A percentile compares a stretch with the other conserved stretches of the same genome.
Conservation (phyloP, 495 filamentous ascomycete species). For the Aspergillus indologenus region DNA sequence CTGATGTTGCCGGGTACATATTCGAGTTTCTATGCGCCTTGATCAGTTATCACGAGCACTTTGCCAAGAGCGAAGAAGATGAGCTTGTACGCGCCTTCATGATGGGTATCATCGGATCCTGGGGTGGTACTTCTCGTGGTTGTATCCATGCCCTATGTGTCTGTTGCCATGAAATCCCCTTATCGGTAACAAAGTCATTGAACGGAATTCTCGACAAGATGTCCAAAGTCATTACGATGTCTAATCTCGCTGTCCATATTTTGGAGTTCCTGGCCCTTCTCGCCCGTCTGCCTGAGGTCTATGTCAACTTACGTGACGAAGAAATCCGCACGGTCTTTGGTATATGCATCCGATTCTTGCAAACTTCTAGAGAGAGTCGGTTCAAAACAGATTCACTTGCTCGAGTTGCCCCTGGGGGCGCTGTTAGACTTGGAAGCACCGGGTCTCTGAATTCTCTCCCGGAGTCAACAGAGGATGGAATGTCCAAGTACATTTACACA, state of each 20-base stretch:
- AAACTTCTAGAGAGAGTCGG: slow-evolving; percentile 62
- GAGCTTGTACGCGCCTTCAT: slow-evolving; percentile 83
- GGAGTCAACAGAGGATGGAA: slow-evolving; percentile 38
- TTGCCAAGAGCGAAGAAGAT: slow-evolving; percentile 81
- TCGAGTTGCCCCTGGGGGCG: slow-evolving; percentile 27
- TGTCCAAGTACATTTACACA: slow-evolving; percentile 81
- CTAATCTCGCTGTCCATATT: slow-evolving; percentile 86
- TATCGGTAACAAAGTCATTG: slow-evolving; percentile 75
- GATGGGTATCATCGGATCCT: slow-evolving; percentile 70
- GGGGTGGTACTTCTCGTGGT: slow-evolving; percentile 80
- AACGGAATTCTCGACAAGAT: slow-evolving; percentile 84
- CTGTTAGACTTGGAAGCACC: slow-evolving; percentile 40
- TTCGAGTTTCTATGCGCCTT: slow-evolving; percentile 81
- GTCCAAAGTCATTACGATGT: slow-evolving; percentile 91
- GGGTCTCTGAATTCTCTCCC: slow-evolving; percentile 29
- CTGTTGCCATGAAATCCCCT: slow-evolving; percentile 88
- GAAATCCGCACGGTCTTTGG: slow-evolving; percentile 91
- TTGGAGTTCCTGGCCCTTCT: slow-evolving; percentile 88
- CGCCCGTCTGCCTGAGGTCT: slow-evolving; percentile 78
- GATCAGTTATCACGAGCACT: slow-evolving; percentile 80
- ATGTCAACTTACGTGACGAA: slow-evolving; percentile 79
- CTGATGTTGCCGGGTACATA: slow-evolving; percentile 82
- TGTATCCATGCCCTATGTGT: slow-evolving; percentile 94
- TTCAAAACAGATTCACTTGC: slow-evolving; percentile 37
- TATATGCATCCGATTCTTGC: slow-evolving; percentile 89